Conservation (phyloP, 371 early-diverging fungal species). For the Syncephalastrum monosporum region DNA sequence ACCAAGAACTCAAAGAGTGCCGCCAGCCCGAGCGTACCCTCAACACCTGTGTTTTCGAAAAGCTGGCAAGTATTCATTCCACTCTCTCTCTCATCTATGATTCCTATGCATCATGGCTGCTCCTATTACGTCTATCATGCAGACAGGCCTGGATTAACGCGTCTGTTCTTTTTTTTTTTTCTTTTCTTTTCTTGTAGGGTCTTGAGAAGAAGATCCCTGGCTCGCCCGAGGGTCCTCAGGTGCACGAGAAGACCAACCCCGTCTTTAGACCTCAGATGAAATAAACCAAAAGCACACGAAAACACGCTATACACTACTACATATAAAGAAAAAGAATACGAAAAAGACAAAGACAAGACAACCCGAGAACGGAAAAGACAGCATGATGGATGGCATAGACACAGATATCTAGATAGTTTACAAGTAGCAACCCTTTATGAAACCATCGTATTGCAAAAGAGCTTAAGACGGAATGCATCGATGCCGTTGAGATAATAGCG, state of each 20-base stretch:
- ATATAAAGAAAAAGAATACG: not conserved
- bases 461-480: conserved; percentile 89
- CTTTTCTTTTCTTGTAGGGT: conserved; percentile 50
- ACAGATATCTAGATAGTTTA: too few species aligned
- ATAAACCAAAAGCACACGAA: conserved; percentile 22
- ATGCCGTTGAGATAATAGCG: conserved; percentile 93
- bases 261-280: conserved; percentile 53
- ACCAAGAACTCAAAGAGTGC: conserved; percentile 84
- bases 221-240: conserved; percentile 64
- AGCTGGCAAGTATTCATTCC: conserved; percentile 63
- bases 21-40: conserved; percentile 78
- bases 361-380: too few species aligned
- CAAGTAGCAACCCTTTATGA: too few species aligned
- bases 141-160: not conserved
- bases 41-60: conserved; percentile 89
- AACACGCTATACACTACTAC: not conserved
- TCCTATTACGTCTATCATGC: not conserved
- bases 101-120: too few species aligned
- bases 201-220: conserved; percentile 80
- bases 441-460: conserved; percentile 63
- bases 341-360: not conserved
- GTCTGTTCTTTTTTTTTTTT: not conserved
- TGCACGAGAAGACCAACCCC: conserved; percentile 76
- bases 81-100: too few species aligned
- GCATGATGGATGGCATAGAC: too few species aligned